These are phyloP conservation scores for Pythium scleroteichum DNA, from an alignment of 352 stramenopile genomes.

Conservation along the genomic window DNA sequence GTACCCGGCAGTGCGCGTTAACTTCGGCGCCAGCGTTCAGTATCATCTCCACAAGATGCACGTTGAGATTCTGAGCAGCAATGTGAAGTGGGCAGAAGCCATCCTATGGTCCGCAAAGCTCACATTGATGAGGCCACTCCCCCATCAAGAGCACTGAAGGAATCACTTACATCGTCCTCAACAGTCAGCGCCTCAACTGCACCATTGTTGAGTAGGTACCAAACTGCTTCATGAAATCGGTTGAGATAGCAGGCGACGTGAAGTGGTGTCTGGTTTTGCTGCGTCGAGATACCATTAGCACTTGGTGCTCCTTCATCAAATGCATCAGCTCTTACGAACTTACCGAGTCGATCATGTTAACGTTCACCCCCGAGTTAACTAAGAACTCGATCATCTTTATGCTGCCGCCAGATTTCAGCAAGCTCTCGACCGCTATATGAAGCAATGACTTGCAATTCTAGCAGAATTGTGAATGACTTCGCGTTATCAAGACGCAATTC, in stretches of 20 bases:
- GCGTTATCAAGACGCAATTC: background rate
- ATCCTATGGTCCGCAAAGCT: background rate
- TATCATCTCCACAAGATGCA: constrained; percentile 15
- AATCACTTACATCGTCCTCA: constrained; percentile 10
- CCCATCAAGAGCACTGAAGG: too few relatives aligned
- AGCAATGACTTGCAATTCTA: constrained; percentile 8
- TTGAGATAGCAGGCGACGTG: constrained; percentile 17
- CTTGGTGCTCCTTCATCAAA: too few relatives aligned
- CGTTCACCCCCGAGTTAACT: constrained; percentile 9
- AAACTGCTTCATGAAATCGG: constrained; percentile 10
- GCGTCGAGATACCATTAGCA: background rate
- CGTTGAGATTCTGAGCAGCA: constrained; percentile 21
- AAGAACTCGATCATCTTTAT: constrained; percentile 11
- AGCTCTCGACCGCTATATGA: constrained; percentile 5
- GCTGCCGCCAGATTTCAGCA: constrained; percentile 1
- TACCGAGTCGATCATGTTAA: constrained; percentile 20
- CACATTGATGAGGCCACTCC: too few relatives aligned
- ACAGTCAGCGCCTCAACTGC: constrained; percentile 17
- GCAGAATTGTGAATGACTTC: background rate
- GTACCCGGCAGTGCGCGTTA: constrained; percentile 16
- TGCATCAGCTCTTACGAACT: background rate
- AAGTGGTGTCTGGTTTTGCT: constrained; percentile 17
- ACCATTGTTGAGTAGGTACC: constrained; percentile 11
- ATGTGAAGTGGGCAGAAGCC: constrained; percentile 26
- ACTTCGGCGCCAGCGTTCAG: constrained; percentile 15